Evolutionary conservation across 768 basidiomycete species (phyloP).

Genomic region (Mycena maculata): DNA sequence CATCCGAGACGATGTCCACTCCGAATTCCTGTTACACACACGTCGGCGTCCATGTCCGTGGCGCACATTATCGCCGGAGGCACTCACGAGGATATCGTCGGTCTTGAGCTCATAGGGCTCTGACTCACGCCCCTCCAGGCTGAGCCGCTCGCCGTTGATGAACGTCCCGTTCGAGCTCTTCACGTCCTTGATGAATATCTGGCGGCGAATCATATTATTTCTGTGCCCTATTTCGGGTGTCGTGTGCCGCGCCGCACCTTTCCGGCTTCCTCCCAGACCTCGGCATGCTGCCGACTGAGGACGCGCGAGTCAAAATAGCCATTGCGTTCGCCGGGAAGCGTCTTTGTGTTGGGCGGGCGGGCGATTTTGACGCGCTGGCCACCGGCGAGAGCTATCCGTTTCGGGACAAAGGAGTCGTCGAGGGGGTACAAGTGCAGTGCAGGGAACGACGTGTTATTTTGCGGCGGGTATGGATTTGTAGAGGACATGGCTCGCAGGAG

Average conservation of each 20-base stretch:
- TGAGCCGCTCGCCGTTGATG: constrained; percentile 94
- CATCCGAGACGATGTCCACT: constrained; percentile 98
- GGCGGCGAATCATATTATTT: constrained; percentile 16
- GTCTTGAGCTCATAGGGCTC: constrained; percentile 94
- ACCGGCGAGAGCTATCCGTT: constrained; percentile 84
- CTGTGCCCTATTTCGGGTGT: constrained; percentile 16
- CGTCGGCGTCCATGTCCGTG: neutral
- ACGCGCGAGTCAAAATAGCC: constrained; percentile 98
- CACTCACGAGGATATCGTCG: constrained; percentile 92
- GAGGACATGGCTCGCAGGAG: constrained; percentile 16
- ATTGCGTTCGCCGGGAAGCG: constrained; percentile 90
- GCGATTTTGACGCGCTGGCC: constrained; percentile 90
- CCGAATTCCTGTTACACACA: constrained; percentile 88
- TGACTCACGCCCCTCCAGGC: constrained; percentile 88
- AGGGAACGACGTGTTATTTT: constrained; percentile 23
- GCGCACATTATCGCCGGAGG: neutral
- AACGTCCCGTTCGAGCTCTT: constrained; percentile 99
- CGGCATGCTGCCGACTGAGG: constrained; percentile 93
- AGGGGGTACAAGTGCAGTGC: constrained; percentile 86
- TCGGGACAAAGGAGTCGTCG: constrained; percentile 94
- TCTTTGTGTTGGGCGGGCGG: constrained; percentile 95
- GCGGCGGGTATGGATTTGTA: constrained; percentile 13
- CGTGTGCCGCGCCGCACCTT: constrained; percentile 67
- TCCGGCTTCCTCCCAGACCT: constrained; percentile 93
- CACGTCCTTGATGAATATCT: constrained; percentile 99